Percentiles rank a stretch among this genome's conserved stretches.
Conservation (phyloP, 371 early-diverging fungal species). For the Apophysomyces trapeziformis region DNA sequence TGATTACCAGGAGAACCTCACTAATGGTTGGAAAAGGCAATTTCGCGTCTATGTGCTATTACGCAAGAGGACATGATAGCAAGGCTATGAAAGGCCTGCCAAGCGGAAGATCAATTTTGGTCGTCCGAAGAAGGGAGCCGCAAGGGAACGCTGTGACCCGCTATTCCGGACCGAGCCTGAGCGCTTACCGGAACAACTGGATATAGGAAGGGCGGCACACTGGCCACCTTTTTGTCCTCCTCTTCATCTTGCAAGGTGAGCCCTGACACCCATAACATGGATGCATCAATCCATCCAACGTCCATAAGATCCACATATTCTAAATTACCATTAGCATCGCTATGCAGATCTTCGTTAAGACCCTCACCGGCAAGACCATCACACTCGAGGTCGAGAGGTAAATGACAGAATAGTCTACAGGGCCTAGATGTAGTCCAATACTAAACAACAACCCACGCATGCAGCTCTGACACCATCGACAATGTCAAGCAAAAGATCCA, state of each 20-base stretch:
- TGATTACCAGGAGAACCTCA: too few relatives aligned
- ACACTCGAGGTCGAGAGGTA: constrained; percentile 86
- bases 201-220: not conserved
- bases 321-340: constrained; percentile 10
- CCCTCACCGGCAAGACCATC: constrained; percentile 98
- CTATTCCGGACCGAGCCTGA: too few relatives aligned
- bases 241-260: constrained; percentile 12
- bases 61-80: too few relatives aligned
- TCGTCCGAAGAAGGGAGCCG: too few relatives aligned
- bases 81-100: too few relatives aligned
- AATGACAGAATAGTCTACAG: not conserved
- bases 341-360: constrained; percentile 81
- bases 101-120: too few relatives aligned
- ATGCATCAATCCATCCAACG: constrained; percentile 15
- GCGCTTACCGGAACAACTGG: not conserved
- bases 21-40: too few relatives aligned
- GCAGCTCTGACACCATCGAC: constrained; percentile 73
- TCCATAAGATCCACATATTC: not conserved
- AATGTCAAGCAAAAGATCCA: constrained; percentile 69
- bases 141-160: too few relatives aligned
- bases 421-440: not conserved
- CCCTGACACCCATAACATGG: not conserved
- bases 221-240: constrained; percentile 3
- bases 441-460: not conserved
- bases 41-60: too few relatives aligned